Conservation (phyloP, 2,329 filamentous ascomycete species). For the Xylaria digitata region DNA sequence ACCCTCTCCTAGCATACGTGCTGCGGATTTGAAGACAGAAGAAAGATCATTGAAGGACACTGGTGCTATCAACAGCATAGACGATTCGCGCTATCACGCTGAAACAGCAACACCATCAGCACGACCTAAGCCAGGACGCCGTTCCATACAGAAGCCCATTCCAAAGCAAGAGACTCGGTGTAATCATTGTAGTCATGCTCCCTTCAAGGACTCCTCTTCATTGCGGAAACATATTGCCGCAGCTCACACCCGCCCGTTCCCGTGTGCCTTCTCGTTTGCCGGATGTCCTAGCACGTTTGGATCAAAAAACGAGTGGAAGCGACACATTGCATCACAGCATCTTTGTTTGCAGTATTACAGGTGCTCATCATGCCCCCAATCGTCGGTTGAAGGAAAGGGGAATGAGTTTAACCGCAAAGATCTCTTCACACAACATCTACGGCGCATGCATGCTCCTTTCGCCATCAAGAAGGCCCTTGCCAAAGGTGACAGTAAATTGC, state of each 20-base stretch:
- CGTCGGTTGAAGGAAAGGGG: slow-evolving; percentile 57
- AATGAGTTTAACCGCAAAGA: slow-evolving; percentile 92
- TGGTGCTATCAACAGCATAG: slow-evolving; percentile 55
- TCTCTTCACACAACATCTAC: slow-evolving; percentile 92
- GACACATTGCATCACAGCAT: slow-evolving; percentile 92
- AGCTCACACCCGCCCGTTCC: slow-evolving; percentile 78
- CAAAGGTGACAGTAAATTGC: slow-evolving; percentile 69
- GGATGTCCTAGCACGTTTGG: slow-evolving; percentile 86
- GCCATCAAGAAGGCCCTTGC: slow-evolving; percentile 68
- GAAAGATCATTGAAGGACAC: slow-evolving; percentile 56
- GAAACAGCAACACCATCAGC: slow-evolving; percentile 53
- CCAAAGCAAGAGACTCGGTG: slow-evolving; percentile 71
- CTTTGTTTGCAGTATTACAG: slow-evolving; percentile 75
- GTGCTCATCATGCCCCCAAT: slow-evolving; percentile 69
- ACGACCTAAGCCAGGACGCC: slow-evolving; percentile 58
- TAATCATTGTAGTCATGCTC: slow-evolving; percentile 70
- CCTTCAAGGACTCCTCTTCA: slow-evolving; percentile 75
- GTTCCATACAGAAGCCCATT: slow-evolving; percentile 60
- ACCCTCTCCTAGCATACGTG: slow-evolving; percentile 43
- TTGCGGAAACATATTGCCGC: slow-evolving; percentile 75
- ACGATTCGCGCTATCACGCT: slow-evolving; percentile 53
- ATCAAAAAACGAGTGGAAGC: slow-evolving; percentile 98
- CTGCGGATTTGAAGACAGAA: slow-evolving; percentile 53
- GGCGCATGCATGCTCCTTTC: slow-evolving; percentile 88
- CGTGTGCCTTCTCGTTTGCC: slow-evolving; percentile 86